These are phyloP conservation scores for Pseudomonodictys pantanalensis DNA, from an alignment of 495 filamentous ascomycete genomes.

Conservation along the genomic window DNA sequence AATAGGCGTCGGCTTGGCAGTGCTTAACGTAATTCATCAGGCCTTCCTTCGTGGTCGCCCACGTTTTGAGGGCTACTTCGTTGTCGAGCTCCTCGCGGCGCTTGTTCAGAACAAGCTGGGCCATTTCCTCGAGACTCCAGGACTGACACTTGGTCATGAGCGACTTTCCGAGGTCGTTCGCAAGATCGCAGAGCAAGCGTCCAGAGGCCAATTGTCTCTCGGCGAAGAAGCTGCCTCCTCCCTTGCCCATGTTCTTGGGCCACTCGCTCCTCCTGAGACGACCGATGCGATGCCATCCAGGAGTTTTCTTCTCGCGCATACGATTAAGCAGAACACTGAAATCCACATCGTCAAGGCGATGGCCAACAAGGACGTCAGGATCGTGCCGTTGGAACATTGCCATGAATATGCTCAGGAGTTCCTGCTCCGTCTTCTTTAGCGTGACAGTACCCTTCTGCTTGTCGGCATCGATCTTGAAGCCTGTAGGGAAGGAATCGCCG, in stretches of 20 bases:
- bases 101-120: slow-evolving; percentile 76
- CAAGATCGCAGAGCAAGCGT: slow-evolving; percentile 87
- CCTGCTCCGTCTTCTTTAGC: slow-evolving; percentile 74
- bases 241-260: slow-evolving; percentile 83
- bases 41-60: slow-evolving; percentile 78
- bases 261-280: slow-evolving; percentile 78
- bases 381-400: slow-evolving; percentile 83
- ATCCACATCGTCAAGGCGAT: slow-evolving; percentile 93
- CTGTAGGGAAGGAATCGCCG: slow-evolving; percentile 70
- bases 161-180: slow-evolving; percentile 95
- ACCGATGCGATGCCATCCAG: slow-evolving; percentile 89
- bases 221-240: slow-evolving; percentile 82
- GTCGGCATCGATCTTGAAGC: slow-evolving; percentile 73
- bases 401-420: slow-evolving; percentile 80
- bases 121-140: slow-evolving; percentile 98
- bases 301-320: slow-evolving; percentile 83
- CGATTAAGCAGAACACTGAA: slow-evolving; percentile 86
- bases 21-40: slow-evolving; percentile 90
- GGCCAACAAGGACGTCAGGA: slow-evolving; percentile 92
- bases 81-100: slow-evolving; percentile 79
- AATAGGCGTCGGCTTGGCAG: slow-evolving; percentile 92
- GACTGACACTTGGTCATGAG: slow-evolving; percentile 96
- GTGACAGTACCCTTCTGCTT: slow-evolving; percentile 72
- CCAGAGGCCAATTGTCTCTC: slow-evolving; percentile 88
- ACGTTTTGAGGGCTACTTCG: slow-evolving; percentile 80